A percentile compares a stretch with the other conserved stretches of the same genome.
Conservation (phyloP, 164 flowering plant species). For the Warburgia ugandensis region DNA sequence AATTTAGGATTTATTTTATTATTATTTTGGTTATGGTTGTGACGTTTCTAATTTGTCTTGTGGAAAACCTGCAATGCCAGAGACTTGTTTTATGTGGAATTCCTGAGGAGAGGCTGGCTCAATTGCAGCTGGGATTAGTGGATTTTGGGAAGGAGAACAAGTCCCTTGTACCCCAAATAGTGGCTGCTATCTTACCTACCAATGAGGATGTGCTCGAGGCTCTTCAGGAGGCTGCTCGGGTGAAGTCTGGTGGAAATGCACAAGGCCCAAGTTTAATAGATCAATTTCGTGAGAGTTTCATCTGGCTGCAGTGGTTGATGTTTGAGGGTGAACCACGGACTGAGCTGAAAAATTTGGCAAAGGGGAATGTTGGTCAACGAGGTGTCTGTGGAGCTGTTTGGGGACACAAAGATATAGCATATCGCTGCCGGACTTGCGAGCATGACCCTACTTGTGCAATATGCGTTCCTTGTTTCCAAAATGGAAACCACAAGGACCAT, state of each 20-base stretch:
- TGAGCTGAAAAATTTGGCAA: slow-evolving; percentile 37
- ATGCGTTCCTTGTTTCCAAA: slow-evolving; percentile 93
- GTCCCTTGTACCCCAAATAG: slow-evolving; percentile 30
- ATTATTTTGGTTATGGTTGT: no score
- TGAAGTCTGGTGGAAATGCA: slow-evolving; percentile 13
- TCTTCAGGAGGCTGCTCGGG: slow-evolving; percentile 10
- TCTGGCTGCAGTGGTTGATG: slow-evolving; percentile 95
- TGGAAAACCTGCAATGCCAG: slow-evolving; percentile 27
- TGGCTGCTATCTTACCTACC: slow-evolving; percentile 54
- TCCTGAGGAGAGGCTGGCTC: slow-evolving; percentile 34
- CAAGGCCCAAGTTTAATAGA: slow-evolving; percentile 22
- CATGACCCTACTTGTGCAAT: slow-evolving; percentile 97
- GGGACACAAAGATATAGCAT: slow-evolving; percentile 81
- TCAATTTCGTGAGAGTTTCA: slow-evolving; percentile 46
- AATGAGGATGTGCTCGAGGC: slow-evolving; percentile 41
- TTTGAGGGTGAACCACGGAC: slow-evolving; percentile 58
- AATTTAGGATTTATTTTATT: no score
- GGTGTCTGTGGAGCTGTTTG: slow-evolving; percentile 98
- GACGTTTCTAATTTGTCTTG: background rate
- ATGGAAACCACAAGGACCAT: slow-evolving; percentile 86
- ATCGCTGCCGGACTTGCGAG: slow-evolving; percentile 82
- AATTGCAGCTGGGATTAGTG: slow-evolving; percentile 44
- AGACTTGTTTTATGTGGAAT: slow-evolving; percentile 55
- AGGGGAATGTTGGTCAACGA: slow-evolving; percentile 47
- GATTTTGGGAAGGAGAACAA: slow-evolving; percentile 39